A percentile compares a stretch with the other conserved stretches of the same genome.
These are phyloP conservation scores for Mycena kentingensis DNA, from an alignment of 768 basidiomycete species.

Conservation along the genomic window DNA sequence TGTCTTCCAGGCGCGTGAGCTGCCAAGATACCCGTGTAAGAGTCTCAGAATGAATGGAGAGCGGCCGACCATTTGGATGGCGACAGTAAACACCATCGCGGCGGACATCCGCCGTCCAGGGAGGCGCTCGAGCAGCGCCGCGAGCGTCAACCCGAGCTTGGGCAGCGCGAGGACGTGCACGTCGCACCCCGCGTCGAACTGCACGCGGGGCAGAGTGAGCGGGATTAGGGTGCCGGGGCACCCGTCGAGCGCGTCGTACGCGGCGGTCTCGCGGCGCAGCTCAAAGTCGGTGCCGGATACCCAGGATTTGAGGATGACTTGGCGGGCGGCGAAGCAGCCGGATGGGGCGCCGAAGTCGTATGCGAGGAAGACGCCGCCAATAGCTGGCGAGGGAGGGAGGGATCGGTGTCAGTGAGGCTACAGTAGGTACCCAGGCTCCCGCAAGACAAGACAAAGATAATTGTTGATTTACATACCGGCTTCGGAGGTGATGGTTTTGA, in stretches of 20 bases:
- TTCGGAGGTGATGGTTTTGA: constrained; percentile 31
- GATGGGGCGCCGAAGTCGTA: constrained; percentile 27
- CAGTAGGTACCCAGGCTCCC: too few species aligned
- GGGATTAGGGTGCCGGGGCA: constrained; percentile 24
- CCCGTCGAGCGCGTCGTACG: constrained; percentile 22
- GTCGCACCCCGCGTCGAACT: constrained; percentile 21
- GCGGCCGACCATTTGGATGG: constrained; percentile 31
- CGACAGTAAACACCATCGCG: constrained; percentile 30
- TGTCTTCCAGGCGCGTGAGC: constrained; percentile 30
- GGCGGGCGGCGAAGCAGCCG: constrained; percentile 26
- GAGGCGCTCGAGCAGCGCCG: constrained; percentile 22
- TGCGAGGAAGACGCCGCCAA: constrained; percentile 34
- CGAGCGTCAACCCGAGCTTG: constrained; percentile 32
- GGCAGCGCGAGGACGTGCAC: constrained; percentile 31
- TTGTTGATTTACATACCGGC: constrained; percentile 21
- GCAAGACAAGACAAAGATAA: background rate
- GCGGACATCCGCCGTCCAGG: constrained; percentile 22
- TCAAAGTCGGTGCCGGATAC: constrained; percentile 25
- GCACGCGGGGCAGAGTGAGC: constrained; percentile 2
- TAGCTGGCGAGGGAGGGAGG: constrained; percentile 19
- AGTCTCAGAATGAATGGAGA: background rate
- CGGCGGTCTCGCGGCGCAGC: constrained; percentile 28
- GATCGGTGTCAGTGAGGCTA: too few species aligned
- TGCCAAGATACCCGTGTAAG: constrained; percentile 3
- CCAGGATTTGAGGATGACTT: constrained; percentile 36